Evolutionary conservation across 2,329 filamentous ascomycete genomes (phyloP).

Genomic region (Sphaerulina musiva): DNA sequence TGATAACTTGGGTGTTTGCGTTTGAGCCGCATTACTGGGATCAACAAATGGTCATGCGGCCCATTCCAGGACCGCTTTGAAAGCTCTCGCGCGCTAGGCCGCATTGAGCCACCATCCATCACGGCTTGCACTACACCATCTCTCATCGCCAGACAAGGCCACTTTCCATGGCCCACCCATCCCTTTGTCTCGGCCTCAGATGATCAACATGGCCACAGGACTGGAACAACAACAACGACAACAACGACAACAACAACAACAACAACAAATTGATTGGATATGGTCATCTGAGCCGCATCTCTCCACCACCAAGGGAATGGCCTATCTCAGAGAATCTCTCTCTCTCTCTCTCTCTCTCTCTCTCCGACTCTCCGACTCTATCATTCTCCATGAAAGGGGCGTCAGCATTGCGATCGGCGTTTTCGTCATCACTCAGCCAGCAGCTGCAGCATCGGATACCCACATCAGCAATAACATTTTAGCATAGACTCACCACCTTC

Average conservation of each 20-base stretch:
- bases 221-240: constrained; percentile 6
- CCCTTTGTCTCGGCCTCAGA: constrained; percentile 22
- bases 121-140: constrained; percentile 21
- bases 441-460: constrained; percentile 13
- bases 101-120: constrained; percentile 8
- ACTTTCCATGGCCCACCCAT: constrained; percentile 16
- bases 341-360: constrained; percentile 9
- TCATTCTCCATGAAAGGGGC: neutral
- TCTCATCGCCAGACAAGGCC: constrained; percentile 6
- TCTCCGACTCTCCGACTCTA: no score
- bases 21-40: constrained; percentile 19
- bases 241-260: constrained; percentile 3
- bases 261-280: constrained; percentile 13
- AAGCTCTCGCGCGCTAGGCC: constrained; percentile 11
- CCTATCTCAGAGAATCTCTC: constrained; percentile 1
- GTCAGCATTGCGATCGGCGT: constrained; percentile 21
- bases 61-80: constrained; percentile 3
- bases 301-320: constrained; percentile 1
- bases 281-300: constrained; percentile 20
- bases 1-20: constrained; percentile 1
- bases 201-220: constrained; percentile 18
- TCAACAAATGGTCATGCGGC: constrained; percentile 18
- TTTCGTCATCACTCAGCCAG: constrained; percentile 10
- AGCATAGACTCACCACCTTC: constrained; percentile 22
- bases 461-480: constrained; percentile 7